Conservation (phyloP, 371 early-diverging fungal genomes). For the Mucor saturninus region DNA sequence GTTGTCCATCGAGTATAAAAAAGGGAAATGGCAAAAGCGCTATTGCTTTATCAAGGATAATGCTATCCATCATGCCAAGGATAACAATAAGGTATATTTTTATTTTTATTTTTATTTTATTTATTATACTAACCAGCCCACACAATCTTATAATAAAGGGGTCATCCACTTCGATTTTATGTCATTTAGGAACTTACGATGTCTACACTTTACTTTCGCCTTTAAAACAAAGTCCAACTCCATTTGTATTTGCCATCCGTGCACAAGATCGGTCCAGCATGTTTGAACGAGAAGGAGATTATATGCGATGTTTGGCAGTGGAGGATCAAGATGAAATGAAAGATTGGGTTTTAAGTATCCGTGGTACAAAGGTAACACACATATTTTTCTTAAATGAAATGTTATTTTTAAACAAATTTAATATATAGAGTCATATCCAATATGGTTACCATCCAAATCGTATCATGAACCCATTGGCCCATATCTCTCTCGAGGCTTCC, state of each 20-base stretch:
- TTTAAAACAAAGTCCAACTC: constrained; percentile 73
- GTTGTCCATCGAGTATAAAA: constrained; percentile 72
- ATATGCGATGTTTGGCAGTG: constrained; percentile 79
- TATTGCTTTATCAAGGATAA: constrained; percentile 70
- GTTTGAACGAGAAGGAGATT: constrained; percentile 86
- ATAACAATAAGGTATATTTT: constrained; percentile 58
- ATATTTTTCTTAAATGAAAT: background rate
- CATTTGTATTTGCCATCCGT: constrained; percentile 84
- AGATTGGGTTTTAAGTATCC: constrained; percentile 87
- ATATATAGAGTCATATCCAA: constrained; percentile 39
- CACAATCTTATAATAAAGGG: constrained; percentile 4
- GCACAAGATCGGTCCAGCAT: constrained; percentile 75
- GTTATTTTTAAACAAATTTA: background rate
- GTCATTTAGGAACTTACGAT: constrained; percentile 74
- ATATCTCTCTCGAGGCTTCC: constrained; percentile 20
- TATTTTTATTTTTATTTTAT: too few species aligned
- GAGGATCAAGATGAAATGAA: constrained; percentile 74
- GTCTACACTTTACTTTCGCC: constrained; percentile 72
- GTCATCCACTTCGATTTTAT: constrained; percentile 54
- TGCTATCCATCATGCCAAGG: constrained; percentile 73
- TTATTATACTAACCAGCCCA: too few species aligned
- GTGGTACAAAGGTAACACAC: constrained; percentile 71
- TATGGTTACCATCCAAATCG: constrained; percentile 43
- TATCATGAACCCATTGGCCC: constrained; percentile 44
- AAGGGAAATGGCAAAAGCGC: constrained; percentile 79